A percentile compares a stretch with the other conserved stretches of the same genome.
These are phyloP conservation scores for Suillus discolor DNA, from an alignment of 768 basidiomycete species.

Conservation along the genomic window DNA sequence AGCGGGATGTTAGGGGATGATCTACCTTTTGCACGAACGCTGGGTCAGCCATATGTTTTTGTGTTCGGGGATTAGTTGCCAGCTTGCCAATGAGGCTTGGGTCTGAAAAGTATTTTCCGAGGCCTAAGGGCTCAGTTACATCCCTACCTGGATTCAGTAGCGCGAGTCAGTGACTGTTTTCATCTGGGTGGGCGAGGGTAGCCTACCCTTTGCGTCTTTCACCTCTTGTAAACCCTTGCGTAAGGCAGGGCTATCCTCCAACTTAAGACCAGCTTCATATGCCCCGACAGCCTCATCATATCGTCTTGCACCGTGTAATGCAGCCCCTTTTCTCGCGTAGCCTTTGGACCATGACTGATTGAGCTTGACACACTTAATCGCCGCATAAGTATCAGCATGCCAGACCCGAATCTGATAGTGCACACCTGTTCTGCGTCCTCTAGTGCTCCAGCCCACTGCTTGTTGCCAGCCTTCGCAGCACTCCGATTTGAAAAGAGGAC, in stretches of 20 bases:
- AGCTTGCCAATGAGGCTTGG: constrained; percentile 84
- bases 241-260: constrained; percentile 81
- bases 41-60: constrained; percentile 82
- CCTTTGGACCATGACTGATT: constrained; percentile 89
- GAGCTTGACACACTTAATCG: constrained; percentile 69
- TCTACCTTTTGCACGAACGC: constrained; percentile 72
- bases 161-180: neutral
- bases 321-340: constrained; percentile 90
- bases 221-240: constrained; percentile 91
- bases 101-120: constrained; percentile 81
- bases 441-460: constrained; percentile 72
- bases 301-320: constrained; percentile 78
- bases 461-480: constrained; percentile 88
- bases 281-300: constrained; percentile 84
- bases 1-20: neutral
- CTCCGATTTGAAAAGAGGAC: constrained; percentile 94
- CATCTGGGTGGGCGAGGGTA: neutral
- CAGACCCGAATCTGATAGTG: constrained; percentile 3
- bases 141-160: constrained; percentile 35
- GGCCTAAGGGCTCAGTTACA: constrained; percentile 48
- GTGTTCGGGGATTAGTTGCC: constrained; percentile 83
- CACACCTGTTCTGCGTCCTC: constrained; percentile 87
- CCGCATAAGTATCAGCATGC: constrained; percentile 9
- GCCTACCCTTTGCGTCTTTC: constrained; percentile 75
- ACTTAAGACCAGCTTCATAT: constrained; percentile 79